These are phyloP conservation scores for Salvia hispanica DNA, from an alignment of 257 asterid genomes.

Conservation along the genomic window DNA sequence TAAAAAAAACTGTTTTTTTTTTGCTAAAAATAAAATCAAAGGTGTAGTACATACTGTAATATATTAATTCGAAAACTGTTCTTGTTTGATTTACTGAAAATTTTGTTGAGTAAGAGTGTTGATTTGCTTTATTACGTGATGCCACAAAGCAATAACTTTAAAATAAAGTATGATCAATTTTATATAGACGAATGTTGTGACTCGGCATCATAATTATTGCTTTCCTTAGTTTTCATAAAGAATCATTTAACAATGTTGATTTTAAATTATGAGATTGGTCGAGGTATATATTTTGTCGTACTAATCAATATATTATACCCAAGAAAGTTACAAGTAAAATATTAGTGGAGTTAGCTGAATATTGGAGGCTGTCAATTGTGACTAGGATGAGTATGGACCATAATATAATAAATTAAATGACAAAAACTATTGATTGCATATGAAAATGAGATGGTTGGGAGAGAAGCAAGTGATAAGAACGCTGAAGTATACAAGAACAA, in stretches of 20 bases:
- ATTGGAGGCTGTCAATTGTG: not conserved
- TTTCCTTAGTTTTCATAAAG: too few relatives aligned
- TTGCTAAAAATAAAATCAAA: too few relatives aligned
- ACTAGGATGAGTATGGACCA: not conserved
- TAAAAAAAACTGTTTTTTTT: too few relatives aligned
- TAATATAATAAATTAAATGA: too few relatives aligned
- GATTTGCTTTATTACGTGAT: not conserved
- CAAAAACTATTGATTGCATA: not conserved
- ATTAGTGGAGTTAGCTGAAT: not conserved
- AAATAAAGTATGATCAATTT: not conserved
- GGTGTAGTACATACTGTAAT: too few relatives aligned
- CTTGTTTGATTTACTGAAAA: too few relatives aligned
- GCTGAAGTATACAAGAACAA: constrained; percentile 19
- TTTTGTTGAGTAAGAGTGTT: not conserved
- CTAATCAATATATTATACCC: not conserved
- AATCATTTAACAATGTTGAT: too few relatives aligned
- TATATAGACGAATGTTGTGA: not conserved
- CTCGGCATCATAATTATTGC: not conserved
- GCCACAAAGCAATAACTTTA: not conserved
- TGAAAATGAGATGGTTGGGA: not conserved
- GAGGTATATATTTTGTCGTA: too few relatives aligned
- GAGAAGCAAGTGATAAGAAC: constrained; percentile 31
- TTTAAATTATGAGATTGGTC: too few relatives aligned
- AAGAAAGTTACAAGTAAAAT: not conserved
- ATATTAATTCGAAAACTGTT: too few relatives aligned